Percentiles rank a stretch among this genome's conserved stretches.
Conservation (phyloP, 139 green algal species). For the Chlorella ohadii region DNA sequence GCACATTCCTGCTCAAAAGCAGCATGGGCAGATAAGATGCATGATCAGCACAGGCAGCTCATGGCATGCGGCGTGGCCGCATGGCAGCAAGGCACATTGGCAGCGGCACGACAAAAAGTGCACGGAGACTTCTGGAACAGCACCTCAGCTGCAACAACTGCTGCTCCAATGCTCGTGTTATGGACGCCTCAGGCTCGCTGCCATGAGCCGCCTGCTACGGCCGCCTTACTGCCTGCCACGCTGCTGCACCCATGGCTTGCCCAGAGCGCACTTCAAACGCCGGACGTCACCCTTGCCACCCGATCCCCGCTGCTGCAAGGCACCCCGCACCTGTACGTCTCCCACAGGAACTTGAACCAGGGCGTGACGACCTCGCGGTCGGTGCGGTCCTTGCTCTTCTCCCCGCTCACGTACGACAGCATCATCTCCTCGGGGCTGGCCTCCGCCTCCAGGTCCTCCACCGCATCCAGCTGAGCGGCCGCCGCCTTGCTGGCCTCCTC, state of each 20-base stretch:
- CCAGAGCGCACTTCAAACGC: too few species aligned
- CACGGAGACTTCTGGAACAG: not conserved
- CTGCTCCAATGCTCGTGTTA: too few species aligned
- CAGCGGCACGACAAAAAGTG: too few species aligned
- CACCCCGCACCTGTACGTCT: slow-evolving; percentile 89
- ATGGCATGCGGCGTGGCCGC: too few species aligned
- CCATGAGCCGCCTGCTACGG: too few species aligned
- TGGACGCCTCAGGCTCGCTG: too few species aligned
- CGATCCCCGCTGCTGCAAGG: not conserved
- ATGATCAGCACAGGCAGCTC: too few species aligned
- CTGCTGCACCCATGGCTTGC: too few species aligned
- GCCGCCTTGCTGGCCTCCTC: slow-evolving; percentile 86
- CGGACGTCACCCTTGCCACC: too few species aligned
- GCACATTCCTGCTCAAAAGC: slow-evolving; percentile 39
- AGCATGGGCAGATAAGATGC: not conserved
- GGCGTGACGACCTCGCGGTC: slow-evolving; percentile 97
- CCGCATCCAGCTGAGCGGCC: slow-evolving; percentile 67
- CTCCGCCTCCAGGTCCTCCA: slow-evolving; percentile 92
- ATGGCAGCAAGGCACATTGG: too few species aligned
- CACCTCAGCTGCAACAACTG: too few species aligned
- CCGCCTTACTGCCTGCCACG: too few species aligned
- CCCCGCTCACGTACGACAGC: slow-evolving; percentile 94
- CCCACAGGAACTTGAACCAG: slow-evolving; percentile 99
- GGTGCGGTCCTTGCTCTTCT: slow-evolving; percentile 94
- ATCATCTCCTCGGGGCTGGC: slow-evolving; percentile 98